phyloP scores from a whole-genome alignment of 2,329 filamentous ascomycete species.

The Fusarium secorum region DNA sequence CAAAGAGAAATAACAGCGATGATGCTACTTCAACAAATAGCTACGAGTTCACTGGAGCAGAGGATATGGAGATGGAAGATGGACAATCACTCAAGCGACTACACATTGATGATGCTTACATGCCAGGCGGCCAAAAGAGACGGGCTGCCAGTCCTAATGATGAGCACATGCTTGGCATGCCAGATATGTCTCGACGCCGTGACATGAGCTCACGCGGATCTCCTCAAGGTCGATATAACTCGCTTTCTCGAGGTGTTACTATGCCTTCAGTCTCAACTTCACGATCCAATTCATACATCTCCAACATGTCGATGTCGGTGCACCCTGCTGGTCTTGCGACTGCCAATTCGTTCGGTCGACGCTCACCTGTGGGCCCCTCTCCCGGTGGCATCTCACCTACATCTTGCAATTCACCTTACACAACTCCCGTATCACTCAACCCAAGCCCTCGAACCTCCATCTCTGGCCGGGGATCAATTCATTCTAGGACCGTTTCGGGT shows the following conservation, averaged over 20 bases:
- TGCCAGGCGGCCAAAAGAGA: constrained; percentile 59
- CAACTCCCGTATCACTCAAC: constrained; percentile 56
- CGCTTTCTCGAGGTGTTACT: constrained; percentile 54
- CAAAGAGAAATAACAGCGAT: constrained; percentile 61
- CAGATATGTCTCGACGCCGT: constrained; percentile 58
- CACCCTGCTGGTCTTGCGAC: constrained; percentile 51
- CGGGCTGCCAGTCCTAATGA: constrained; percentile 64
- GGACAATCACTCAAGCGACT: constrained; percentile 59
- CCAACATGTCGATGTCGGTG: constrained; percentile 53
- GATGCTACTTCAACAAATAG: constrained; percentile 57
- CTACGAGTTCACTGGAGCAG: constrained; percentile 50
- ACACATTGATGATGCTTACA: constrained; percentile 57
- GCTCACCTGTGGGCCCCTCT: constrained; percentile 56
- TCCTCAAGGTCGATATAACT: constrained; percentile 59
- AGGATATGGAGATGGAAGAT: constrained; percentile 62
- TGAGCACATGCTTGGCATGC: constrained; percentile 52
- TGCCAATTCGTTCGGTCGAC: constrained; percentile 55
- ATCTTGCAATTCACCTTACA: constrained; percentile 59
- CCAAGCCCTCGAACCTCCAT: constrained; percentile 59
- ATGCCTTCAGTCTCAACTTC: constrained; percentile 54
- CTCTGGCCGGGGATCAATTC: constrained; percentile 49
- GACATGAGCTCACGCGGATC: constrained; percentile 60
- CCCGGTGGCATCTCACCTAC: constrained; percentile 61
- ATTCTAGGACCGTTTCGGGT: constrained; percentile 57
- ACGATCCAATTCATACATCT: constrained; percentile 58